Base-by-base conservation (phyloP, 768 basidiomycete genomes). In the Paxillus rubicundulus region DNA sequence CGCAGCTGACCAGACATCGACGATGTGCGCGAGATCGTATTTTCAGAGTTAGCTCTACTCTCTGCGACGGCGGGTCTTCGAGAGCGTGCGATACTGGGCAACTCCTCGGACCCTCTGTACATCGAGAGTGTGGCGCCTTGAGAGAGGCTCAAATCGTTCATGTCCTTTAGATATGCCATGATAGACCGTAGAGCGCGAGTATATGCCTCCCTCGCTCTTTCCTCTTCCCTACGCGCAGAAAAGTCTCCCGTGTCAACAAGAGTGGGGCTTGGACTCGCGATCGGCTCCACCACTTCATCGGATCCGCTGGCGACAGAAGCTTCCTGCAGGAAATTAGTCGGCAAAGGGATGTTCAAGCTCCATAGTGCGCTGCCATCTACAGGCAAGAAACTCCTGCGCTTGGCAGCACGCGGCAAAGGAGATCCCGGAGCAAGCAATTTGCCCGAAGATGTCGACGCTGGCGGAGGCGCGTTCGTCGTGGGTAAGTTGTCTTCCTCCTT, bases 121-220 rank as follows among this genome's bases (percentile, higher is more conserved):
- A 85, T 73, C 51, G 82, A 83, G 60, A 82, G 55, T 10, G 78
- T 69, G 52, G 77, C 75, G 14, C 72, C 64, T 62, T 86, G 87
- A 17, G 84, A 80, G 58, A 84, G 69, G 16, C 85, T 86, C 28
- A 99, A 76, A 64, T 99, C 97, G 64, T 94, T 88, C 84, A 99
- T 87, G 62, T 99, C 97, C 61, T 85, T 85, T 17, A 99, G 79
- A 70, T 98, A 99, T 7, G 93, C 92, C 88, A 98, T 95, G 16
- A 99, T 84, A 9, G 90, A 89, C 50, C 90, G 82, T 47, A 99
- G 77, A 30, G 92, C 93, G 40, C 89, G 80, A 61, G 82, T 84
- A 65, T 87, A 87, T 28, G 82, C 78, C 62, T 90, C 88, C 28
- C 82, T 77, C 16, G 77, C 80, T 30, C 84, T 77, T 54, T 89